phyloP scores from a whole-genome alignment of 805 yeast species.

The Nakazawaea holstii region DNA sequence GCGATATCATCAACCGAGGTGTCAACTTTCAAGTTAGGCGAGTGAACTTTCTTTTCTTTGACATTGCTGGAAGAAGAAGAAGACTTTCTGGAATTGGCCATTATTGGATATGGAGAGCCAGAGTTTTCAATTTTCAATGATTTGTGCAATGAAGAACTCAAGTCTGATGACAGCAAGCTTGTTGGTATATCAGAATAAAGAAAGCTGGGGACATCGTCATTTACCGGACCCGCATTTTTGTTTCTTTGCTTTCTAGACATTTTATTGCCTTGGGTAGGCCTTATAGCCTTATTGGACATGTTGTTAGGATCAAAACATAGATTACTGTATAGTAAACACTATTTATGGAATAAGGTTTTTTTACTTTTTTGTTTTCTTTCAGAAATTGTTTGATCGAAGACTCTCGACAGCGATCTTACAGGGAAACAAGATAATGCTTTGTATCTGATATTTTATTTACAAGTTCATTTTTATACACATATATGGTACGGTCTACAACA shows the following conservation, averaged over 20 bases:
- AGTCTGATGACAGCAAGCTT: slow-evolving; percentile 4
- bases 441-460: neutral
- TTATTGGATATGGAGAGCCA: slow-evolving; percentile 5
- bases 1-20: neutral
- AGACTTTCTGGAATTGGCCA: neutral
- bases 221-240: neutral
- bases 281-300: slow-evolving; percentile 3
- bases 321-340: neutral
- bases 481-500: neutral
- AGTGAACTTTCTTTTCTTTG: neutral
- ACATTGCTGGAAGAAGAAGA: neutral
- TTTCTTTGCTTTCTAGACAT: neutral
- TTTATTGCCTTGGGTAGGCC: neutral
- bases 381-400: neutral
- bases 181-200: slow-evolving; percentile 6
- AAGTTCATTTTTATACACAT: neutral
- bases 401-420: neutral
- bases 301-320: neutral
- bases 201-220: slow-evolving; percentile 4
- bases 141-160: slow-evolving; percentile 3
- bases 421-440: neutral
- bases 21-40: slow-evolving; percentile 7
- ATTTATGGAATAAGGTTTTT: neutral
- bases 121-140: slow-evolving; percentile 2
- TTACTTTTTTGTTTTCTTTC: neutral